Conservation (phyloP, 1,139 yeast genomes). For the Pneumocystis oryctolagi region DNA sequence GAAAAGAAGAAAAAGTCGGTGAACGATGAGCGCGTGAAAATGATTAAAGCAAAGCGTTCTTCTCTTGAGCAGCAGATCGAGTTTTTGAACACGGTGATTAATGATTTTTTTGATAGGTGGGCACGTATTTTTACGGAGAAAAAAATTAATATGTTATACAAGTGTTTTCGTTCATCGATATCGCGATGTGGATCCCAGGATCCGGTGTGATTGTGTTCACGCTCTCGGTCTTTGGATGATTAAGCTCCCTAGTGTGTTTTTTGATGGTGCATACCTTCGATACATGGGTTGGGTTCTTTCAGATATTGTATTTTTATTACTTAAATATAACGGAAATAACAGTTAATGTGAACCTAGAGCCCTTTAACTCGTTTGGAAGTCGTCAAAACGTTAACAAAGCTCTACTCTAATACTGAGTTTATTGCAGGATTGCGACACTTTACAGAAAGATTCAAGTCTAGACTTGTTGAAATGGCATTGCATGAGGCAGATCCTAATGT, state of each 20-base stretch:
- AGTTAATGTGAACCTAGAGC: slow-evolving; percentile 18
- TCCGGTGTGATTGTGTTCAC: slow-evolving; percentile 53
- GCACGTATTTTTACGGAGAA: neutral
- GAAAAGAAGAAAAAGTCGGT: slow-evolving; percentile 26
- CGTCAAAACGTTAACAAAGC: slow-evolving; percentile 35
- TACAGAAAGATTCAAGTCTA: slow-evolving; percentile 51
- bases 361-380: slow-evolving; percentile 51
- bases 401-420: slow-evolving; percentile 32
- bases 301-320: slow-evolving; percentile 32
- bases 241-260: slow-evolving; percentile 53
- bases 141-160: neutral
- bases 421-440: slow-evolving; percentile 48
- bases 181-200: slow-evolving; percentile 60
- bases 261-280: slow-evolving; percentile 53
- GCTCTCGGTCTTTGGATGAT: slow-evolving; percentile 56
- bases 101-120: slow-evolving; percentile 40
- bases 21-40: slow-evolving; percentile 28
- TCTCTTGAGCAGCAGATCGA: slow-evolving; percentile 39
- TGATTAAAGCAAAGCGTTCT: slow-evolving; percentile 35
- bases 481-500: slow-evolving; percentile 42
- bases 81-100: slow-evolving; percentile 40
- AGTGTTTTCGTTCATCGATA: slow-evolving; percentile 62
- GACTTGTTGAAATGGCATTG: slow-evolving; percentile 48
- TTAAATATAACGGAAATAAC: too few relatives aligned
- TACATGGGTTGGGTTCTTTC: slow-evolving; percentile 76